Percentiles rank a stretch among this genome's conserved stretches.
Conservation (phyloP, 1,139 yeast species). For the Saccharomyces hybrid region DNA sequence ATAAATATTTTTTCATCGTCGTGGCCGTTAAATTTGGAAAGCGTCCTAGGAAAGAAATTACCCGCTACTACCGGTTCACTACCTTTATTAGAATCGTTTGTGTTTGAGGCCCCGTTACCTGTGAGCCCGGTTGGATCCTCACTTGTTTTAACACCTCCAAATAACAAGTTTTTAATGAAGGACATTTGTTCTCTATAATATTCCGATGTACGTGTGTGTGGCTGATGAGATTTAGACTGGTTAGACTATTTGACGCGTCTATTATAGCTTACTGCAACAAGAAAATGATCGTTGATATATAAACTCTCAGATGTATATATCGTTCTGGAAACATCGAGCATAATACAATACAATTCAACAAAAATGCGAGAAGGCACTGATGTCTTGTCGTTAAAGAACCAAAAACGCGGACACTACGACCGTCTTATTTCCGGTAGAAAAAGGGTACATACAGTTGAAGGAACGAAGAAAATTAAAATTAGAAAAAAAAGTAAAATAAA, state of each 20-base stretch:
- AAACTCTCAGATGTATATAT: neutral
- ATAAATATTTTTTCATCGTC: conserved; percentile 73
- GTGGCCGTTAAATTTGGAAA: conserved; percentile 71
- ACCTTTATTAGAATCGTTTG: conserved; percentile 5
- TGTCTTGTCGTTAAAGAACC: neutral
- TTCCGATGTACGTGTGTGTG: neutral
- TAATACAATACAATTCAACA: conserved; percentile 1
- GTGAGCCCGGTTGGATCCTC: conserved; percentile 34
- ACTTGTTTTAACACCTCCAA: conserved; percentile 34
- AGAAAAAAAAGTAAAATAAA: neutral
- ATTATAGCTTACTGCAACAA: neutral
- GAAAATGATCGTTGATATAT: neutral
- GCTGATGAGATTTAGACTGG: neutral
- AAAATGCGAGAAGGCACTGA: neutral
- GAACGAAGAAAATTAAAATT: neutral
- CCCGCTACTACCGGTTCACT: conserved; percentile 64
- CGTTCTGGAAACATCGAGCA: neutral
- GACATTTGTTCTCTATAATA: conserved; percentile 31
- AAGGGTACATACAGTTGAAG: neutral
- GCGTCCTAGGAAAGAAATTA: conserved; percentile 69
- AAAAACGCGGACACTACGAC: neutral
- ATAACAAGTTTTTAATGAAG: conserved; percentile 33
- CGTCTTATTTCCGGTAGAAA: neutral
- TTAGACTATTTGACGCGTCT: neutral
- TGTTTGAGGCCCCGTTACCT: conserved; percentile 6